Evolutionary conservation across 306 rosid genomes (phyloP), one percentile per base, ranked within the genome.

Genomic region (Inga laurina): DNA sequence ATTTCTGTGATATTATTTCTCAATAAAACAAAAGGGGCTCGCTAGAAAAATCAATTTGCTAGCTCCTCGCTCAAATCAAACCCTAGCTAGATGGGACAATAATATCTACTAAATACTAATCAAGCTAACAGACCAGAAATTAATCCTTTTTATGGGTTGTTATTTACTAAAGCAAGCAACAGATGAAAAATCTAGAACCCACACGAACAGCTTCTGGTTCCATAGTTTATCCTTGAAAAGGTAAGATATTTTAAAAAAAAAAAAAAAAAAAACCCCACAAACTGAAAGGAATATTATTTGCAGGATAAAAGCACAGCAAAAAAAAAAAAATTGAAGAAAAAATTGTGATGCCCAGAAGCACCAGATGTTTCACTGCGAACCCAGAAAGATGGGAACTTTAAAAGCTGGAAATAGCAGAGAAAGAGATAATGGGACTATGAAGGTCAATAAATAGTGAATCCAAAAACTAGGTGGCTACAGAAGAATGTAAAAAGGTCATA

Each of bases 1-100:
- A 91, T 91, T 15, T 78, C 72, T 78, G 74, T 13, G n/a, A 76
- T 22, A 32, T 51, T 39, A 39, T 39, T 39, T 22, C 10, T 54
- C 69, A 22, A 5, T 34, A 64, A 41, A 21, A 74, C 10, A 57
- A 52, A 18, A 64, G 12, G 65, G 48, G 13, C 48, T 45, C 11
- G 65, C 32, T 8, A n/a, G 4, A 57, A 10, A 57, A 22, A 57
- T 57, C 4, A n/a, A n/a, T 9, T 59, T 68, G 13, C 45, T 59
- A 0, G 43, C 54, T 49, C n/a, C 57, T 5, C 14, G 51, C 48
- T n/a, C 18, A 12, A 16, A 49, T 12, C 18, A 65, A 49, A 24
- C 22, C 24, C 54, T 14, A 49, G 54, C 44, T 45, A 15, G 22
- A 49, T 37, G 24, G 11, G 62, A 16, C 27, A 35, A 52, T 0